Evolutionary conservation across 176 grass and related monocot genomes (phyloP).

Genomic region (Coix lacrymajobi): DNA sequence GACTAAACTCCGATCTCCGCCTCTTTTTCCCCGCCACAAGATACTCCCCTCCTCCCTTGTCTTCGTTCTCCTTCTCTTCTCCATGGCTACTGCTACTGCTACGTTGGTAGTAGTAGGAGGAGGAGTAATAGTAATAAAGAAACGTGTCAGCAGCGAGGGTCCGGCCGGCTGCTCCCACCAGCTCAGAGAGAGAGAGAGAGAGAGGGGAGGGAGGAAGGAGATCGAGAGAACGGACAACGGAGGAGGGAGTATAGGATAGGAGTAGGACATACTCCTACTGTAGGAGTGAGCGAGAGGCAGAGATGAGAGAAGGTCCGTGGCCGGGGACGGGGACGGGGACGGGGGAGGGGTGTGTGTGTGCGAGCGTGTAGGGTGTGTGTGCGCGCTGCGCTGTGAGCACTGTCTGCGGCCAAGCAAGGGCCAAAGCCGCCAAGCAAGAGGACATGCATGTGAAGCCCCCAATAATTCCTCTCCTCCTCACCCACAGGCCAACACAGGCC

Average conservation of each 20-base stretch:
- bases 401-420: too few species aligned
- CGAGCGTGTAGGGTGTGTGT: neutral
- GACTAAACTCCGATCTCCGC: neutral
- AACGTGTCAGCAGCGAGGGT: constrained; percentile 12
- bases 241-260: too few species aligned
- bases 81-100: neutral
- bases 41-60: constrained; percentile 1
- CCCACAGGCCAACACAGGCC: neutral
- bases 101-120: neutral
- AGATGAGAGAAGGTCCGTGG: neutral
- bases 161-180: neutral
- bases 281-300: neutral
- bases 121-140: constrained; percentile 39
- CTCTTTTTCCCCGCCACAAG: constrained; percentile 27
- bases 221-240: too few species aligned
- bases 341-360: too few species aligned
- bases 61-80: too few species aligned
- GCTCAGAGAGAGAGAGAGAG: neutral
- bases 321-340: too few species aligned
- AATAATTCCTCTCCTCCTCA: constrained; percentile 36
- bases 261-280: too few species aligned
- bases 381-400: constrained; percentile 11
- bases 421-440: constrained; percentile 27
- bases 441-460: constrained; percentile 70
- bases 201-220: neutral